These are phyloP conservation scores for Aristolochia fimbriata DNA, from an alignment of 164 flowering plant species.

Conservation along the genomic window DNA sequence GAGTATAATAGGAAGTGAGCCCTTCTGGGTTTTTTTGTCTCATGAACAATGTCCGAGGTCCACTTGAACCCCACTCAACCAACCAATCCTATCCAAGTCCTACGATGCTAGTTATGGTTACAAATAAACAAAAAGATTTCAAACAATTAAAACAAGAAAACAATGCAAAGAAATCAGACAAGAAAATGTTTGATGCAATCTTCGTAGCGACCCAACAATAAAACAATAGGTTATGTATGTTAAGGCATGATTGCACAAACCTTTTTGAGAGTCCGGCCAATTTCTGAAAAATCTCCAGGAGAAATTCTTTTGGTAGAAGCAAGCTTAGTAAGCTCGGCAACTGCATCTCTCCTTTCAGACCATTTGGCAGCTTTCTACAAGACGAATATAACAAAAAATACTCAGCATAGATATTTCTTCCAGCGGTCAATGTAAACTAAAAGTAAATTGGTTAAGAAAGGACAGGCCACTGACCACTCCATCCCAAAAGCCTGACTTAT, in stretches of 20 bases:
- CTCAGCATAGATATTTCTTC: neutral
- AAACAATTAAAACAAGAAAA: neutral
- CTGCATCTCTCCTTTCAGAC: constrained; percentile 96
- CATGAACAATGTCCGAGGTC: too few relatives aligned
- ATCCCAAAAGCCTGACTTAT: constrained; percentile 97
- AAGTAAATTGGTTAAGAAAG: neutral
- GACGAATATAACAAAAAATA: neutral
- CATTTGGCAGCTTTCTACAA: constrained; percentile 91
- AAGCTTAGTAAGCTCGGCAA: constrained; percentile 86
- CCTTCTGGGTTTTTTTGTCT: too few relatives aligned
- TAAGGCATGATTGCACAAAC: constrained; percentile 17
- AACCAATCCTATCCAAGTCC: too few relatives aligned
- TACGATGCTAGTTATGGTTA: too few relatives aligned
- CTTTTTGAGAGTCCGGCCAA: constrained; percentile 88
- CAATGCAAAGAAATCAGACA: neutral
- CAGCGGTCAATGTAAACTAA: neutral
- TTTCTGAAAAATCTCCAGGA: constrained; percentile 92
- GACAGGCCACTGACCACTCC: constrained; percentile 77
- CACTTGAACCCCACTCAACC: too few relatives aligned
- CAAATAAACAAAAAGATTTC: too few relatives aligned
- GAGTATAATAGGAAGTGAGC: too few relatives aligned
- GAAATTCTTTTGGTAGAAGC: constrained; percentile 88
- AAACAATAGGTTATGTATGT: neutral
- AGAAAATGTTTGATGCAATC: too few relatives aligned
- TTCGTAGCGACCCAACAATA: neutral